Base-by-base conservation (phyloP, 768 basidiomycete species). In the Suillus spraguei region DNA sequence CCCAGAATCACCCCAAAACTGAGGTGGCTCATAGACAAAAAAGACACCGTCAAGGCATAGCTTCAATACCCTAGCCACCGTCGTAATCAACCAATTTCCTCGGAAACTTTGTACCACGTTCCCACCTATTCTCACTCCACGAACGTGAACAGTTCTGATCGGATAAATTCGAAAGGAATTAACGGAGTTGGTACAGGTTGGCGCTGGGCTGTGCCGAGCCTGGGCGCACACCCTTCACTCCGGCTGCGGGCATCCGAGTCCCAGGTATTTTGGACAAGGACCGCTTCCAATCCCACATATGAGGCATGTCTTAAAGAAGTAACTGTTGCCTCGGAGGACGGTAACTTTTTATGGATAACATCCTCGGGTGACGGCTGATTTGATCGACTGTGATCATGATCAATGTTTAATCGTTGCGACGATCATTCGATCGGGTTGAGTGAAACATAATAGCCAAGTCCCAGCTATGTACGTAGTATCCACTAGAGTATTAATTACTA, bases 311-410 rank as follows among this genome's bases (percentile, higher is more conserved):
- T 58, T 39, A 58, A 58, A 58, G 38, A 58, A 58, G 56, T 41
- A 58, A 58, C 56, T 41, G 24, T 58, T 58, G 56, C 38, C 41
- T 41, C 63, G 67, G 35, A 50, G 59, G 32, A 39, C 53, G 47
- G 60, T 68, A 60, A 65, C 60, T 65, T 59, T 64, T 65, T 44
- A 38, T 52, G 59, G 38, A 60, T 52, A 61, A 32, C 60, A 66
- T 68, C 66, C 65, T 56, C 61, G 66, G 53, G 62, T 64, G 71
- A 66, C 68, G 67, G 64, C 62, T 58, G 66, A 58, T 66, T 64
- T 69, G 76, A 75, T 75, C 74, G 64, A 33, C 63, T n/a, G 61
- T 65, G 73, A 77, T 77, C 74, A 62, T 76, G 76, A 77, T 76
- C 76, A 75, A 65, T 39, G 70, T 66, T 50, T 59, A 63, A 66